Evolutionary conservation across 2,329 filamentous ascomycete species (phyloP).

Genomic region (Fusarium poae): DNA sequence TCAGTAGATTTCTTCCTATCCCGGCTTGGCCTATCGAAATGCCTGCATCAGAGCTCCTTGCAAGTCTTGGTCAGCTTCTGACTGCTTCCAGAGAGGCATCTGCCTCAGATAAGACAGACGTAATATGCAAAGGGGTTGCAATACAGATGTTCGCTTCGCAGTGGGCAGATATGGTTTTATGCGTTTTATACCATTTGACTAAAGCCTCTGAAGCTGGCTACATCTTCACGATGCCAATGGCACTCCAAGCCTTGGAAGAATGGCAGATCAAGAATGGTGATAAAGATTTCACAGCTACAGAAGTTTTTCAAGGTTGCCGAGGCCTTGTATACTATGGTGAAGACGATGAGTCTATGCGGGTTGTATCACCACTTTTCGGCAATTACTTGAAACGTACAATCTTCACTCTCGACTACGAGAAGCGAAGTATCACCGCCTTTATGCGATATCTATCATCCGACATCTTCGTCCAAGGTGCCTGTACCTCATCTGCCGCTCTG

Average conservation of each 20-base stretch:
- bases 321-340: not conserved
- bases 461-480: not conserved
- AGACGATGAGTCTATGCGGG: not conserved
- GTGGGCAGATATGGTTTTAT: not conserved
- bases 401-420: not conserved
- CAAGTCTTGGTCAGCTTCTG: not conserved
- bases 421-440: rapidly evolving
- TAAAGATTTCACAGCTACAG: rapidly evolving
- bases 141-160: not conserved
- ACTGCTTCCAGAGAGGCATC: rapidly evolving
- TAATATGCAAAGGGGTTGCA: not conserved
- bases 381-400: not conserved
- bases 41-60: not conserved
- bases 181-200: not conserved
- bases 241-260: not conserved
- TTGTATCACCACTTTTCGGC: not conserved
- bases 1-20: slow-evolving; percentile 3
- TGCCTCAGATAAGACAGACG: rapidly evolving
- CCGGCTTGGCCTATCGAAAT: not conserved
- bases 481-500: not conserved
- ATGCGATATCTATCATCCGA: slow-evolving; percentile 1
- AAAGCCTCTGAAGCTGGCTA: not conserved
- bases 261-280: not conserved
- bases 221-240: slow-evolving; percentile 4
- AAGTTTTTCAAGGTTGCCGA: not conserved